Evolutionary conservation across 2,329 filamentous ascomycete species (phyloP), one percentile per base, ranked within the genome.

Genomic region (Cryphonectria japonica): DNA sequence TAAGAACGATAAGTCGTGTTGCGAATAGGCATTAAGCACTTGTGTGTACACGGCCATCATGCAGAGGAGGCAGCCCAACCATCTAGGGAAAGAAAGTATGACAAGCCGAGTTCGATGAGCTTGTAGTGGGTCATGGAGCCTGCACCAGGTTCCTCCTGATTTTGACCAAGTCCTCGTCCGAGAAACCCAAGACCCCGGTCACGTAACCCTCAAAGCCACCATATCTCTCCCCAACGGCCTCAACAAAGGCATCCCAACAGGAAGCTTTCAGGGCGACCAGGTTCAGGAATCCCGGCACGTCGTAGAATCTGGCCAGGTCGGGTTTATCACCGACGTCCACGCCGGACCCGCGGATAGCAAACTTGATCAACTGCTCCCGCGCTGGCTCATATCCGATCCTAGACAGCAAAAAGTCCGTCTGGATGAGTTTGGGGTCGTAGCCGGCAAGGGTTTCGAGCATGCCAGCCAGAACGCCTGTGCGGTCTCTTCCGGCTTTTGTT

Each of bases 321-420:
- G 80, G 77, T 9, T 80, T 79, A 0, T 82, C 75, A 34, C 80
- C 82, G 9, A 32, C n/a, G 14, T 22, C 54, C 1, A 32, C n/a
- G 7, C 62, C 52, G 19, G 37, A 19, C 5, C 69, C 67, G 41
- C 77, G 74, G 71, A 82, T 75, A 16, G 85, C 82, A 68, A 83
- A 84, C 5, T 77, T 75, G 16, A 86, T 72, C 6, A 89, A 82
- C 73, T 81, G 80, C 71, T 84, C 82, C 29, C 86, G 84, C 8
- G 83, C 85, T 37, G 83, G 83, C 77, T 88, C 87, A 0, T 80
- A 82, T 41, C 86, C 86, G 72, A 89, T 81, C 39, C 87, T 82
- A 13, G 86, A 87, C 39, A 89, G 80, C 77, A 87, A 79, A 78
- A 85, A 89, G 78, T 89, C 87, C 60, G 84, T 78, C 29, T 78